Evolutionary conservation across 495 filamentous ascomycete species (phyloP), one percentile per base, ranked within the genome.

Genomic region (Endocarpon pusillum): DNA sequence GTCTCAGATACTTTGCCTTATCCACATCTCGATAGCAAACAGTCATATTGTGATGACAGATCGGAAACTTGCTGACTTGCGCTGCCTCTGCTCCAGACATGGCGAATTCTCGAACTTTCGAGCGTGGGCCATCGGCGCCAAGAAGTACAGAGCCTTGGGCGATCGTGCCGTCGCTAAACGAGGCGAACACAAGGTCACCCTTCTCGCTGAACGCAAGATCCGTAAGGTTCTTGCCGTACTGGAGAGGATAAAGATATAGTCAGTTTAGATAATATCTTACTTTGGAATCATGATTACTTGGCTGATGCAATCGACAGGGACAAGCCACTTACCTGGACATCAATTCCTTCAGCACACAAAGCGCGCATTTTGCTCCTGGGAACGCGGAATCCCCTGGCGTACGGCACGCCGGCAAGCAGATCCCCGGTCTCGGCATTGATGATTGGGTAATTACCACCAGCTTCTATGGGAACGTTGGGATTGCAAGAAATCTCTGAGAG

Each of bases 101-200:
- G 19, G 28, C 28, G 5, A 31, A 14, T 17, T 31, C 28, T 8
- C 72, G 62, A 7, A 66, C 58, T 12, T 57, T 55, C 1, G 70
- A 75, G 47, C 72, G 66, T n/a, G 75, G 69, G 3, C 73, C 73
- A 40, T 78, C 73, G 45, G 70, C 74, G 28, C 70, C 72, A 5
- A 75, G 45, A 1, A 76, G 49, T 3, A 76, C 44, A 36, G 75
- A 66, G 0, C 57, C 69, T 17, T 49, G 47, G 0, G 55, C 62
- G 3, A 49, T 46, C 0, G 54, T 54, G 3, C 64, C 62, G 43
- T 69, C 65, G 19, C 59, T 46, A 43, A 77, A 75, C 18, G 52
- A 46, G 10, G 70, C 42, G 5, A 5, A 7, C 7, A 31, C 28
- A 8, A 12, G 5, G 28, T 15, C 28, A 17, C 28, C 28, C 12